Conservation (phyloP, 2,329 filamentous ascomycete genomes). For the Teratosphaeriaceae sp. region DNA sequence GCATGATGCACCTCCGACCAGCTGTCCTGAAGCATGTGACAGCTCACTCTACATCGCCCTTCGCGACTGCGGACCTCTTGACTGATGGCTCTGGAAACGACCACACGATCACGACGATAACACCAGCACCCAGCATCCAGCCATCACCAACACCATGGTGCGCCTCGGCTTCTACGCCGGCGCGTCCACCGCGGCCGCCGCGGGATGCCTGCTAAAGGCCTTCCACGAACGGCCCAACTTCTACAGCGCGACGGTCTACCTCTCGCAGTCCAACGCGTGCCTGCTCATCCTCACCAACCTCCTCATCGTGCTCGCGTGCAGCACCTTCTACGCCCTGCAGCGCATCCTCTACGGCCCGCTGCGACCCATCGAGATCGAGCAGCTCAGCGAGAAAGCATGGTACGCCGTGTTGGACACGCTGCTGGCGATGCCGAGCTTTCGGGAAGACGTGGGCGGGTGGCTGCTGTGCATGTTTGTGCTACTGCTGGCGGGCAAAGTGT, state of each 20-base stretch:
- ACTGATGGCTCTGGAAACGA: constrained; percentile 20
- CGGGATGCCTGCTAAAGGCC: constrained; percentile 76
- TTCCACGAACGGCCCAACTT: constrained; percentile 96
- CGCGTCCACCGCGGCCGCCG: constrained; percentile 74
- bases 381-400: constrained; percentile 96
- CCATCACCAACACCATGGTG: constrained; percentile 17
- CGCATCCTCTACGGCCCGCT: constrained; percentile 84
- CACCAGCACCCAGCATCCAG: not conserved
- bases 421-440: constrained; percentile 95
- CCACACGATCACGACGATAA: constrained; percentile 1
- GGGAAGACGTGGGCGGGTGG: constrained; percentile 89
- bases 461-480: constrained; percentile 95
- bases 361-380: constrained; percentile 90
- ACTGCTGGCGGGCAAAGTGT: constrained; percentile 88
- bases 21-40: not conserved
- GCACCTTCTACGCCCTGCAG: constrained; percentile 79
- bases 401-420: constrained; percentile 96
- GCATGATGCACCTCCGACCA: not conserved
- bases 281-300: constrained; percentile 92
- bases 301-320: constrained; percentile 71
- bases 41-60: not conserved
- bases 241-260: constrained; percentile 95
- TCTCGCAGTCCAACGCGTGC: constrained; percentile 93
- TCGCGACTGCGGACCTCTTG: constrained; percentile 17
- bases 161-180: constrained; percentile 29